Conservation (phyloP, 2,329 filamentous ascomycete species). For the Sporothrix globosa region DNA sequence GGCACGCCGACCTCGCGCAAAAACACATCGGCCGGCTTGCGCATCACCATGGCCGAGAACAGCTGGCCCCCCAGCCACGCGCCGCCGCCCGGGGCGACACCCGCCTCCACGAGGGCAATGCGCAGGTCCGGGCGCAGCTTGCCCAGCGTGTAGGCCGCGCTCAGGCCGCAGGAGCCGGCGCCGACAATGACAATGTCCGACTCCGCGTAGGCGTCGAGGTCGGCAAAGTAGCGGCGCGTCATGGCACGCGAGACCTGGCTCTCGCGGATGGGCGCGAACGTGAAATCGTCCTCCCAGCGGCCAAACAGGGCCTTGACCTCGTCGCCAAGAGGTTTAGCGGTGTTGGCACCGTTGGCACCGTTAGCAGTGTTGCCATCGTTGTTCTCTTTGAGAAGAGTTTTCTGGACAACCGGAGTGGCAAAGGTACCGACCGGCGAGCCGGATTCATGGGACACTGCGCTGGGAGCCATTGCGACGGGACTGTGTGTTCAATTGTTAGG, state of each 20-base stretch:
- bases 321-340: constrained; percentile 37
- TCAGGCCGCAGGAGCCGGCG: constrained; percentile 80
- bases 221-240: constrained; percentile 89
- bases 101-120: constrained; percentile 88
- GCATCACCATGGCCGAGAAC: constrained; percentile 94
- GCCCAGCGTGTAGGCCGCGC: constrained; percentile 80
- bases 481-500: constrained; percentile 39
- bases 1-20: constrained; percentile 78
- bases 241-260: constrained; percentile 90
- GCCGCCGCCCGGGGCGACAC: constrained; percentile 83
- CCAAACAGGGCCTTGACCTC: constrained; percentile 55
- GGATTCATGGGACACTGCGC: constrained; percentile 50
- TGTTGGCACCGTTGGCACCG: background rate
- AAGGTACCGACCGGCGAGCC: constrained; percentile 47
- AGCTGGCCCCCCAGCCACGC: constrained; percentile 94
- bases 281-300: constrained; percentile 80
- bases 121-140: constrained; percentile 85
- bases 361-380: background rate
- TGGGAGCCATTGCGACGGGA: constrained; percentile 71
- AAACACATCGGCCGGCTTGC: constrained; percentile 87
- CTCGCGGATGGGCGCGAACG: constrained; percentile 85
- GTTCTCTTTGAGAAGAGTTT: constrained; percentile 51
- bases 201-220: constrained; percentile 87
- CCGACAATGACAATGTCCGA: constrained; percentile 93
- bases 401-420: constrained; percentile 45